These are phyloP conservation scores for Yamadazyma kitorensis DNA, from an alignment of 805 yeast genomes.

Conservation along the genomic window DNA sequence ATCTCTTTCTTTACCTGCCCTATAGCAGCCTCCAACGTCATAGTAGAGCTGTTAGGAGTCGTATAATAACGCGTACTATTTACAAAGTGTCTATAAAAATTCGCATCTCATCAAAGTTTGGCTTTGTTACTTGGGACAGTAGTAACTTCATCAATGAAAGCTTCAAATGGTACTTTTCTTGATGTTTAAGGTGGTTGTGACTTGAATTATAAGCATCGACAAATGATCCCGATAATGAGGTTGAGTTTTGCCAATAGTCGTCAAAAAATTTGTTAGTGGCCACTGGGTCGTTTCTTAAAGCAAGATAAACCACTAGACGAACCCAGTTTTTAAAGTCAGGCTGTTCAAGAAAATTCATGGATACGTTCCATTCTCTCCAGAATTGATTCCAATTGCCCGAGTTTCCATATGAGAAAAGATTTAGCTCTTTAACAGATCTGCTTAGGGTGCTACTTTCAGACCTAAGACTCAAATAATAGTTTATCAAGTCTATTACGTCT, in stretches of 20 bases:
- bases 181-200: slow-evolving; percentile 1
- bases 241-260: slow-evolving; percentile 26
- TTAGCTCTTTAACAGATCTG: slow-evolving; percentile 29
- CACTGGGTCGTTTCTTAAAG: slow-evolving; percentile 21
- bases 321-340: slow-evolving; percentile 23
- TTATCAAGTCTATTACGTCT: slow-evolving; percentile 26
- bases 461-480: slow-evolving; percentile 13
- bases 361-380: slow-evolving; percentile 38
- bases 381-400: slow-evolving; percentile 35
- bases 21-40: slow-evolving; percentile 4
- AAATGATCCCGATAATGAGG: slow-evolving; percentile 23
- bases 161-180: slow-evolving; percentile 7
- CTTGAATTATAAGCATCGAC: neutral
- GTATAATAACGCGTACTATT: slow-evolving; percentile 6
- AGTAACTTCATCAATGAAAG: slow-evolving; percentile 2
- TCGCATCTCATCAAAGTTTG: slow-evolving; percentile 8
- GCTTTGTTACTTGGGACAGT: neutral
- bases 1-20: slow-evolving; percentile 25
- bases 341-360: slow-evolving; percentile 11
- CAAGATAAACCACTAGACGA: slow-evolving; percentile 31
- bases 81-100: slow-evolving; percentile 10
- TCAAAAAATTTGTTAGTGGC: slow-evolving; percentile 28
- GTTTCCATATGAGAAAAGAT: slow-evolving; percentile 36
- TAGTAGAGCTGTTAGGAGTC: slow-evolving; percentile 8
- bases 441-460: slow-evolving; percentile 11